phyloP scores from a whole-genome alignment of 495 filamentous ascomycete species.

The Penicillium turbatum region DNA sequence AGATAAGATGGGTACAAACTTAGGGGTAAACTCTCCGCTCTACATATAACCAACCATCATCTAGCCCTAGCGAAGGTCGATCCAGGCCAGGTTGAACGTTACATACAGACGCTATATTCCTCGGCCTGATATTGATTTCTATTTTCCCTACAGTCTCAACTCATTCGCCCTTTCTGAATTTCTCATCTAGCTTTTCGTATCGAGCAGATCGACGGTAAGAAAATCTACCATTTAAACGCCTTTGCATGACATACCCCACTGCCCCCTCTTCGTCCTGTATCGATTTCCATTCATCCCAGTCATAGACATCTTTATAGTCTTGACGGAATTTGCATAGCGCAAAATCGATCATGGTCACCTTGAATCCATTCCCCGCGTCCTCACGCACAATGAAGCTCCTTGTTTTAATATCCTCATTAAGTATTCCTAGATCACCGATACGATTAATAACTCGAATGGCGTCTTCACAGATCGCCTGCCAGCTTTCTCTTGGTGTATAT shows the following conservation, averaged over 20 bases:
- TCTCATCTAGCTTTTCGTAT: slow-evolving; percentile 11
- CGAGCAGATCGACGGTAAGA: slow-evolving; percentile 16
- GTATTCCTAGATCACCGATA: slow-evolving; percentile 21
- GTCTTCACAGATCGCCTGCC: slow-evolving; percentile 26
- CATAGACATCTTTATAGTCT: slow-evolving; percentile 16
- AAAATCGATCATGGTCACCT: slow-evolving; percentile 33
- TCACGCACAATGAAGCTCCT: slow-evolving; percentile 27
- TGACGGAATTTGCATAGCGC: slow-evolving; percentile 23
- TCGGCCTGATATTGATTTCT: too few species aligned
- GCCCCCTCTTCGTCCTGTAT: slow-evolving; percentile 27
- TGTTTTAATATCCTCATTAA: slow-evolving; percentile 26
- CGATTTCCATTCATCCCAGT: slow-evolving; percentile 22
- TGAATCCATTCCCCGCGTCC: slow-evolving; percentile 1
- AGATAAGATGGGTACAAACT: too few species aligned
- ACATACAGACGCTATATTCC: too few species aligned
- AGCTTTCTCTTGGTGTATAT: slow-evolving; percentile 14
- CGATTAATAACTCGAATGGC: slow-evolving; percentile 20
- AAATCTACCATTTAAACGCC: slow-evolving; percentile 16
- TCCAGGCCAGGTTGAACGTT: too few species aligned
- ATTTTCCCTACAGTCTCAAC: too few species aligned
- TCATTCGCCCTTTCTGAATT: too few species aligned
- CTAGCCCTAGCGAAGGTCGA: too few species aligned
- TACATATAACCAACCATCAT: too few species aligned
- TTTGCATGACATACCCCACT: slow-evolving; percentile 25
- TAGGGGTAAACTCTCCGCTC: too few species aligned